Evolutionary conservation across 1,139 yeast species (phyloP).

Genomic region (Geotrichum aggregatum): DNA sequence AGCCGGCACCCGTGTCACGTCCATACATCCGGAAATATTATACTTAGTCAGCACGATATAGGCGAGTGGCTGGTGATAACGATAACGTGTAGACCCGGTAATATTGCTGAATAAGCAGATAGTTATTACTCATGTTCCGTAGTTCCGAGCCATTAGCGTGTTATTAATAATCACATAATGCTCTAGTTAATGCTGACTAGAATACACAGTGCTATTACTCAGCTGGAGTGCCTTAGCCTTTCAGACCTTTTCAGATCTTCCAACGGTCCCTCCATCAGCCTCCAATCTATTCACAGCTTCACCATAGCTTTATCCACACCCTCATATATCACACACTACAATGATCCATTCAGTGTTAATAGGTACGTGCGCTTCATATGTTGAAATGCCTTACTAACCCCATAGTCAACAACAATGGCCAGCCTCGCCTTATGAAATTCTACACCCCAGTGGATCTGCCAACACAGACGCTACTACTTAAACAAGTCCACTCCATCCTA

Average conservation of each 20-base stretch:
- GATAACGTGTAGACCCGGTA: neutral
- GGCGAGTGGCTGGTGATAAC: neutral
- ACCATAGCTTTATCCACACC: no score
- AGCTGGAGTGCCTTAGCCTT: no score
- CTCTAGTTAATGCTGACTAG: no score
- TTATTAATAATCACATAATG: no score
- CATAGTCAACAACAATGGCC: constrained; percentile 81
- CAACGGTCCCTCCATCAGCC: no score
- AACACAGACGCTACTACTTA: constrained; percentile 67
- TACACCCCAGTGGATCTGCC: constrained; percentile 84
- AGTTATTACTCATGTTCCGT: neutral
- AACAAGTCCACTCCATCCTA: constrained; percentile 70
- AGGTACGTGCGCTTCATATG: constrained; percentile 50
- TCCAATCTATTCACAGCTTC: no score
- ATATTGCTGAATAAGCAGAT: neutral
- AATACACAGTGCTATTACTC: no score
- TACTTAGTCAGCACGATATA: no score
- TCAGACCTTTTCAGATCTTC: no score
- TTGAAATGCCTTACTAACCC: neutral
- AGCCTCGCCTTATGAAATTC: constrained; percentile 85
- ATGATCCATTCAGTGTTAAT: constrained; percentile 91
- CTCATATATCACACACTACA: no score
- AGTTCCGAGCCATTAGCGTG: neutral
- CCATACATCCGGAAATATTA: neutral
- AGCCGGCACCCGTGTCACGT: neutral